Percentiles rank a stretch among this genome's conserved stretches.
Conservation (phyloP, 2,329 filamentous ascomycete genomes). For the Arthroderma sp. region DNA sequence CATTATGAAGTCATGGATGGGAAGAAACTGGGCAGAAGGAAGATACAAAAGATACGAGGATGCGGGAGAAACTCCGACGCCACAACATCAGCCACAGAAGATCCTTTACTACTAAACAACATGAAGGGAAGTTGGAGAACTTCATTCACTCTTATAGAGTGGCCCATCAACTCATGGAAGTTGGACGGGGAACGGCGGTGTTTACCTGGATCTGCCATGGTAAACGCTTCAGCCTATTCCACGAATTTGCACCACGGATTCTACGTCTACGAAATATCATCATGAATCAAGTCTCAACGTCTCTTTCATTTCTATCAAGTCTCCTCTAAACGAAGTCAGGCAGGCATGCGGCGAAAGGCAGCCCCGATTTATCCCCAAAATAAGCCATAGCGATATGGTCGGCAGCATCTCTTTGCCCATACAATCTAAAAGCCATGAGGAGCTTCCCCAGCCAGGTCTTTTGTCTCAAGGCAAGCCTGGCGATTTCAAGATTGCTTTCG, state of each 20-base stretch:
- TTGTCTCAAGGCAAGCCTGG: constrained; percentile 11
- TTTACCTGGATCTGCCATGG: too few species aligned
- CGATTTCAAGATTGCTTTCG: constrained; percentile 12
- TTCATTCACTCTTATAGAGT: too few species aligned
- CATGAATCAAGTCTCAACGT: too few species aligned
- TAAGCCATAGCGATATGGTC: neutral
- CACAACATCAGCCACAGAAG: too few species aligned
- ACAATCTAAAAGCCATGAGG: constrained; percentile 12
- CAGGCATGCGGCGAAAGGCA: neutral
- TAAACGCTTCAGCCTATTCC: too few species aligned
- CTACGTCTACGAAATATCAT: too few species aligned
- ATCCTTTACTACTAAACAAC: too few species aligned
- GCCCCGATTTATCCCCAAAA: neutral
- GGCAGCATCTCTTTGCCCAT: constrained; percentile 8
- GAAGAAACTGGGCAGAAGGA: neutral
- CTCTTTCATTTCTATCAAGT: too few species aligned
- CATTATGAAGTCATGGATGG: neutral
- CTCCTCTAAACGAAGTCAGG: neutral
- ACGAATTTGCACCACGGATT: too few species aligned
- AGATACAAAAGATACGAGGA: neutral
- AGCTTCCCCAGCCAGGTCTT: constrained; percentile 14
- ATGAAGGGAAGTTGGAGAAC: too few species aligned
- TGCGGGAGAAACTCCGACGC: neutral
- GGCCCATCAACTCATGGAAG: too few species aligned
- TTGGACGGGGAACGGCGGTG: too few species aligned